Evolutionary conservation across 768 basidiomycete genomes (phyloP).

Genomic region (Crassisporium funariophilum): DNA sequence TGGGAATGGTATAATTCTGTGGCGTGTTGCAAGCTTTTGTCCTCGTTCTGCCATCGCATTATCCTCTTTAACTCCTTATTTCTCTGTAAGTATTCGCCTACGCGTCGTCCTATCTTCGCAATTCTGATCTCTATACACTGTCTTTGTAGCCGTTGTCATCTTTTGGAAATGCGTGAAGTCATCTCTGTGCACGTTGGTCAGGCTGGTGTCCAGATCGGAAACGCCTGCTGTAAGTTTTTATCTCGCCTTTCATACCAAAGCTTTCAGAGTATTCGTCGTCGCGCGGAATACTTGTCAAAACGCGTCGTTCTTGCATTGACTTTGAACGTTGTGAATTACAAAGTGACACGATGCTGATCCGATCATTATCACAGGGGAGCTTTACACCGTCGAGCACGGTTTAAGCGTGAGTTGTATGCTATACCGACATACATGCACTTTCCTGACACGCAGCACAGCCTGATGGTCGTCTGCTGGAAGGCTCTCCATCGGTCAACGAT

Average conservation of each 20-base stretch:
- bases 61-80: slow-evolving; percentile 24
- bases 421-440: slow-evolving; percentile 5
- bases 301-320: slow-evolving; percentile 35
- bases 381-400: slow-evolving; percentile 98
- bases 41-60: slow-evolving; percentile 48
- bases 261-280: slow-evolving; percentile 12
- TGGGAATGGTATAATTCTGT: slow-evolving; percentile 40
- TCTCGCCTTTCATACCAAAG: slow-evolving; percentile 17
- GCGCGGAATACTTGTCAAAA: slow-evolving; percentile 23
- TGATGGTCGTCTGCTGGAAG: slow-evolving; percentile 87
- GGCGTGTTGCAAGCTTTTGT: slow-evolving; percentile 45
- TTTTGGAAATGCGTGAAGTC: slow-evolving; percentile 82
- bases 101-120: slow-evolving; percentile 19
- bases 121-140: slow-evolving; percentile 20
- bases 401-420: slow-evolving; percentile 70
- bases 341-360: slow-evolving; percentile 42
- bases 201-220: slow-evolving; percentile 97
- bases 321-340: slow-evolving; percentile 14
- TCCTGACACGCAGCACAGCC: slow-evolving; percentile 56
- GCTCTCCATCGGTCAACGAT: slow-evolving; percentile 72
- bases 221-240: slow-evolving; percentile 90
- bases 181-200: slow-evolving; percentile 99
- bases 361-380: slow-evolving; percentile 79
- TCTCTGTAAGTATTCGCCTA: slow-evolving; percentile 34
- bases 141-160: slow-evolving; percentile 23